Base-by-base conservation (phyloP, 2,329 filamentous ascomycete genomes). In the Colletotrichum sp. region DNA sequence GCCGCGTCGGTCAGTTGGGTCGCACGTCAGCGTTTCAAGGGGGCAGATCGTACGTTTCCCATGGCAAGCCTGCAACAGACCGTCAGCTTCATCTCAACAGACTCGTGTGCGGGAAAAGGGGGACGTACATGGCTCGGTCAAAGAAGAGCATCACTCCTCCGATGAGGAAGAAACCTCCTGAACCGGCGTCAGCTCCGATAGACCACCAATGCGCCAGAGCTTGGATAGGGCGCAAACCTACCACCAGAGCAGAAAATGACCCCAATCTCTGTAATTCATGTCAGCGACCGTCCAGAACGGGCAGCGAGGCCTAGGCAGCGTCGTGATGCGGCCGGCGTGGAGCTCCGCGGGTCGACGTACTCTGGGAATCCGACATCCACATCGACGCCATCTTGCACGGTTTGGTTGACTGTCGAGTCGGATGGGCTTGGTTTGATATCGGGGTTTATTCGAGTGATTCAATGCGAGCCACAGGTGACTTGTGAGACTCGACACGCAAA, bases 191-290 rank as follows among this genome's bases (percentile, higher is more conserved):
- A 77, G 76, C 38, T 58, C 38, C 67, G 21, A 32, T 43, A 14
- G 18, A 36, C 43, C 30, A 38, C 52, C 43, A 73, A 78, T 81
- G 77, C 79, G 78, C 78, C 79, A 62, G 71, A 76, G 73, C 70
- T 75, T 34, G 55, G 28, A 66, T 34, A 69, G 69, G 43, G 79
- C 77, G 79, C 79, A 80, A 85, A 94, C 94, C 80, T 93, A 98
- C 96, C 96, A 82, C 96, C 96, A 82, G 95, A 97, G 90, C 97
- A 98, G 89, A 99, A 99, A 84, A 96, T 95, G 77, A 98, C 96
- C 80, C 97, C 97, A 82, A 98, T 94, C 86, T 99, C 97, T 98
- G 82, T 80, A 64, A n/a, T 73, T 43, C 4, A 74, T 70, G 82
- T 87, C 74, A 87, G 84, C 78, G 69, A 63, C 14, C 16, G 18